Evolutionary conservation across 768 basidiomycete genomes (phyloP), one percentile per base, ranked within the genome.

Genomic region (Boletales sp.): DNA sequence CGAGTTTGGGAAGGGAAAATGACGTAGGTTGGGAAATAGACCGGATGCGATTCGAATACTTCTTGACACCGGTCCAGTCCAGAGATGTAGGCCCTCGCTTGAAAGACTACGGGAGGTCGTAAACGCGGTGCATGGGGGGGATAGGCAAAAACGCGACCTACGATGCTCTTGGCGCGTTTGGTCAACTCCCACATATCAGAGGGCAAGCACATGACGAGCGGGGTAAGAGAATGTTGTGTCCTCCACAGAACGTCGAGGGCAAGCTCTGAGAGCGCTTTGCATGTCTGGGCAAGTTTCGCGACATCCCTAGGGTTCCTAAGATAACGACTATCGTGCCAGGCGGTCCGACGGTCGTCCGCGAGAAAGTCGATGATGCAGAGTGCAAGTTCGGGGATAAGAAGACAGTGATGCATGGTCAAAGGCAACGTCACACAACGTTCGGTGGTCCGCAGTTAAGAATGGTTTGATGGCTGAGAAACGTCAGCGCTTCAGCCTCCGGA

Each of bases 231-330:
- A 46, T 63, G 61, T 40, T 68, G 66, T 2, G 57, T 65, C 39
- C 19, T 45, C 66, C 66, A 67, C 32, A 67, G 66, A 29, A 65
- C 50, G 39, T 67, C 67, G 19, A 67, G 55, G n/a, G 65, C 59
- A 4, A 58, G 62, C 17, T 63, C 68, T 39, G 55, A 51, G 40
- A 67, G 56, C 19, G 49, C 34, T 21, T 58, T 68, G 42, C 67
- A 68, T 4, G 68, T 68, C 48, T 49, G 55, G 7, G 68, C 63
- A 6, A 68, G 58, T 37, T 45, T 59, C 4, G 66, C 63, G 29
- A 68, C 46, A 32, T 69, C 58, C 9, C 35, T 47, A 7, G 54
- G 41, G 38, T 66, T 63, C 30, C 35, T 54, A 27, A 57, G 54
- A 37, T 53, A 62, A 36, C 48, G 54, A 21, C 50, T 54, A 35